Base-by-base conservation (phyloP, 2,329 filamentous ascomycete species). In the Fusarium napiforme region DNA sequence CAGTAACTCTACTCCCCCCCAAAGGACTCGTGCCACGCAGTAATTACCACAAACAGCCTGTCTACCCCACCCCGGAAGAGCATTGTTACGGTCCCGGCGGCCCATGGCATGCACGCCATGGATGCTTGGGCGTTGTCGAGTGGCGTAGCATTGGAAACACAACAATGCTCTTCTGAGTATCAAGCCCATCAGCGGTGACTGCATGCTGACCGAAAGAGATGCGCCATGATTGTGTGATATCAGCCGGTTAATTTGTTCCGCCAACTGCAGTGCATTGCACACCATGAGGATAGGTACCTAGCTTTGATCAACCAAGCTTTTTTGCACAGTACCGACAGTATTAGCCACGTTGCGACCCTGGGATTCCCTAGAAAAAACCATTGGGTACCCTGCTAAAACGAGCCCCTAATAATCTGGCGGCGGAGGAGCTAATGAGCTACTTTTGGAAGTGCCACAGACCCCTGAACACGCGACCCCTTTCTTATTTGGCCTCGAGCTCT, bases 391-490 rank as follows among this genome's bases (percentile, higher is more conserved):
- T 63, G 64, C 45, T 32, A 64, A 70, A 70, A 64, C 40, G 9
- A 62, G 46, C 66, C 66, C 66, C 67, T 60, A 71, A 57, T 47
- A 60, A 70, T 56, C 47, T 55, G 47, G 53, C 28, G 52, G 50
- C 26, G 4, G 36, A 26, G 28, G 40, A 69, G 59, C 45, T 69
- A 69, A 57, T 46, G 37, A 65, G 34, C 50, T 67, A 50, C 58
- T 43, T 57, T 37, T 36, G n/a, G 59, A 21, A 12, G 21, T 42
- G 47, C 47, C 21, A 34, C 47, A 19, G 39, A 58, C 70, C 71
- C 71, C 71, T 74, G 66, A 69, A 67, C 71, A 73, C 71, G 71
- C 71, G 71, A 73, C 71, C 71, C 71, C 71, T 73, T 73, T 73
- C 71, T 73, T 70, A 71, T 73, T 74, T 74, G 71, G 71, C 71